phyloP scores from a whole-genome alignment of 352 stramenopile genomes.

The Globisporangium apiculatum region DNA sequence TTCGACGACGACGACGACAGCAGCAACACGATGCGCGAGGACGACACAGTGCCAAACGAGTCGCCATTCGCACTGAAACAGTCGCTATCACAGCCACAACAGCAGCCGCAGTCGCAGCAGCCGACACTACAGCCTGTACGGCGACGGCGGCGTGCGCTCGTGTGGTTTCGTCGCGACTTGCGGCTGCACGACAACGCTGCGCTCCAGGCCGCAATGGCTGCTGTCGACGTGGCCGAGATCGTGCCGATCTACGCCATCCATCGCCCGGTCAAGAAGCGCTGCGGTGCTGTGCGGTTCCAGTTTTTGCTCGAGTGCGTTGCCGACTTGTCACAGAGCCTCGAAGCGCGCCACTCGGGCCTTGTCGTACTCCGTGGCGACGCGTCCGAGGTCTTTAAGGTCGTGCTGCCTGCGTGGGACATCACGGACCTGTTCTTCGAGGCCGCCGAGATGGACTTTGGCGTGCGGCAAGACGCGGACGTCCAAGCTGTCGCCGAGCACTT shows the following conservation, averaged over 20 bases:
- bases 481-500: conserved; percentile 26
- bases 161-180: conserved; percentile 94
- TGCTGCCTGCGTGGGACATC: conserved; percentile 51
- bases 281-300: conserved; percentile 65
- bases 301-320: conserved; percentile 90
- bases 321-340: conserved; percentile 55
- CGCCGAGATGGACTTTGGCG: conserved; percentile 40
- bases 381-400: conserved; percentile 36
- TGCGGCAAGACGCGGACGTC: conserved; percentile 35
- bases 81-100: neutral
- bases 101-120: neutral
- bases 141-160: conserved; percentile 26
- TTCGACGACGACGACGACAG: neutral
- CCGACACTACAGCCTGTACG: no score
- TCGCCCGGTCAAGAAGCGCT: conserved; percentile 57
- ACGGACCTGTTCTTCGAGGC: conserved; percentile 70
- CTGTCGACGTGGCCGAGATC: conserved; percentile 21
- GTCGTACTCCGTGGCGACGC: conserved; percentile 56
- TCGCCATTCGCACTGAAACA: neutral
- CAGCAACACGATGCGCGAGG: neutral
- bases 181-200: conserved; percentile 95
- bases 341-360: conserved; percentile 25
- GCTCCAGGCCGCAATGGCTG: conserved; percentile 57
- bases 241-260: conserved; percentile 87
- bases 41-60: neutral